phyloP scores from a whole-genome alignment of 164 flowering plant species.

The Houttuynia cordata region DNA sequence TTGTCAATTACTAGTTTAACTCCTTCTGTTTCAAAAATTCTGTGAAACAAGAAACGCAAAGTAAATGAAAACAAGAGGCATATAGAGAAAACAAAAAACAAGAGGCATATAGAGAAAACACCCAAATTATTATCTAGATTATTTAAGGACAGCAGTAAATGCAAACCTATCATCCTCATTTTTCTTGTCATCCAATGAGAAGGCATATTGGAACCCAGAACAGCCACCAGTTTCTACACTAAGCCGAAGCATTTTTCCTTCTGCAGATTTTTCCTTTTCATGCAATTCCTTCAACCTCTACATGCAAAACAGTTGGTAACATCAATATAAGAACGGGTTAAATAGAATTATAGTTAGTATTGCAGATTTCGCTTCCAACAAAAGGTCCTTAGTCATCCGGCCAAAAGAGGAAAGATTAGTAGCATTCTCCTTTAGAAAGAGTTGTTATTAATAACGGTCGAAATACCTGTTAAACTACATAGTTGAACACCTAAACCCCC shows the following conservation, averaged over 20 bases:
- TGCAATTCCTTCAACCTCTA: conserved; percentile 92
- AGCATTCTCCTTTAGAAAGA: not conserved
- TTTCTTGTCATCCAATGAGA: conserved; percentile 53
- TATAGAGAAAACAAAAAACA: not conserved
- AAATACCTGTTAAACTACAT: not conserved
- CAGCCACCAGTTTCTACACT: conserved; percentile 96
- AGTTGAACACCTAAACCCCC: not conserved
- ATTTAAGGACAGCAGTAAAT: not conserved
- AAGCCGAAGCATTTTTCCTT: conserved; percentile 65
- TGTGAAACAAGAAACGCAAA: conserved; percentile 14
- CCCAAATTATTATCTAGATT: not conserved
- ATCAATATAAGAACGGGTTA: not conserved
- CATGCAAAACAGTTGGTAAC: not conserved
- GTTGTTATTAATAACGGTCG: not conserved
- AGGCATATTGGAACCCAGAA: conserved; percentile 92
- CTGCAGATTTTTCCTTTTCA: conserved; percentile 32
- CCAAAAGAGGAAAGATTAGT: not conserved
- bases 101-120: not conserved
- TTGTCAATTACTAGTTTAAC: conserved; percentile 85
- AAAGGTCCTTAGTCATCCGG: no score
- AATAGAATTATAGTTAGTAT: no score
- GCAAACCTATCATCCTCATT: conserved; percentile 72
- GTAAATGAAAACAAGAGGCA: conserved; percentile 1
- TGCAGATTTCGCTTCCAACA: no score
- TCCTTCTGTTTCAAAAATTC: conserved; percentile 82